Percentiles rank a stretch among this genome's conserved stretches.
Evolutionary conservation across 345 rosid genomes (phyloP).

Genomic region (Euphorbia tirucalli): DNA sequence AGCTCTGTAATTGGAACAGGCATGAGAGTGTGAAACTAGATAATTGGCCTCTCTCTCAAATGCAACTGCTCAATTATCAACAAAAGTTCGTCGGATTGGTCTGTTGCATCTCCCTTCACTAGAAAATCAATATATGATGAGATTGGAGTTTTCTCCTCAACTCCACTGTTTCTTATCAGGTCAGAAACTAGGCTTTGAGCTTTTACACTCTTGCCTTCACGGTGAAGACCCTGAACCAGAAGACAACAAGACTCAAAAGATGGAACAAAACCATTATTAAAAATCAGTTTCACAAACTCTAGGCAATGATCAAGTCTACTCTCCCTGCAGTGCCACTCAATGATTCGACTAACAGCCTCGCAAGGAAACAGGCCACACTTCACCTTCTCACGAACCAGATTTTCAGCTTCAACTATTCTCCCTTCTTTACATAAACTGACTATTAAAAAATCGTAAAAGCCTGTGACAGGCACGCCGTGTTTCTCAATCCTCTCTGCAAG

Average conservation of each 20-base stretch:
- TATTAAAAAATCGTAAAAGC: constrained; percentile 32
- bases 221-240: constrained; percentile 36
- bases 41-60: neutral
- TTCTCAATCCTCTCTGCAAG: constrained; percentile 33
- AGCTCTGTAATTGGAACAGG: neutral
- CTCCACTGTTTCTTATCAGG: constrained; percentile 33
- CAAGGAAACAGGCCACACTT: constrained; percentile 31
- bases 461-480: constrained; percentile 29
- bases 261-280: constrained; percentile 36
- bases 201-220: constrained; percentile 29
- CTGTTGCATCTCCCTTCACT: constrained; percentile 30
- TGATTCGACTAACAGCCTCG: constrained; percentile 32
- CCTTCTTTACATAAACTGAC: constrained; percentile 35
- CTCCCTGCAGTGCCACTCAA: constrained; percentile 37
- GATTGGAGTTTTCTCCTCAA: constrained; percentile 24
- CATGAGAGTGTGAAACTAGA: neutral
- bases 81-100: neutral
- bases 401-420: constrained; percentile 33
- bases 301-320: constrained; percentile 25
- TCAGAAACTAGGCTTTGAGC: constrained; percentile 40
- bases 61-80: neutral
- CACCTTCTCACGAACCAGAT: constrained; percentile 22
- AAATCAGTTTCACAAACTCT: constrained; percentile 30
- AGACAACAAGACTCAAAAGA: constrained; percentile 37
- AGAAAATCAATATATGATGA: constrained; percentile 39